phyloP scores from a whole-genome alignment of 768 basidiomycete genomes.

The Thelephora aurantiotincta region DNA sequence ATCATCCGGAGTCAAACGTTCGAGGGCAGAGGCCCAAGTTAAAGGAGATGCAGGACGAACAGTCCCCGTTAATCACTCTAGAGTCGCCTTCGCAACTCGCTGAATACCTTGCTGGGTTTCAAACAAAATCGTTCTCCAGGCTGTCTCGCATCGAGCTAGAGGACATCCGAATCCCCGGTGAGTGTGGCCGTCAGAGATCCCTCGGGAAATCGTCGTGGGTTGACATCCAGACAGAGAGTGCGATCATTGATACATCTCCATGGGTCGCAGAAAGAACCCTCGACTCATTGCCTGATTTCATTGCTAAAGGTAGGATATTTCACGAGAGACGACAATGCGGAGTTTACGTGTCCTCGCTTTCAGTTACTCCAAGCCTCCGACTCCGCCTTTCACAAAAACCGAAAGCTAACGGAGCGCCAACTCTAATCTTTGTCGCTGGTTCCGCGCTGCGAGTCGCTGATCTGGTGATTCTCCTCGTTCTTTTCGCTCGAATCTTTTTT shows the following conservation, averaged over 20 bases:
- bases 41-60: slow-evolving; percentile 27
- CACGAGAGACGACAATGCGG: not conserved
- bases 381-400: slow-evolving; percentile 62
- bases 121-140: slow-evolving; percentile 54
- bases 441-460: slow-evolving; percentile 93
- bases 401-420: slow-evolving; percentile 73
- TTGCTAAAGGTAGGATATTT: slow-evolving; percentile 40
- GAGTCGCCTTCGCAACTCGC: slow-evolving; percentile 44
- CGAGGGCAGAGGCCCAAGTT: slow-evolving; percentile 46
- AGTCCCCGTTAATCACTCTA: slow-evolving; percentile 32
- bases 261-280: slow-evolving; percentile 64
- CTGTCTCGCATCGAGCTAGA: slow-evolving; percentile 67
- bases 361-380: slow-evolving; percentile 55
- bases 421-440: slow-evolving; percentile 69
- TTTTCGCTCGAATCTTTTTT: not conserved
- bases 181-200: slow-evolving; percentile 16
- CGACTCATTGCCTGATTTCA: slow-evolving; percentile 61
- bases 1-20: not conserved
- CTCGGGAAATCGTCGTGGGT: slow-evolving; percentile 18
- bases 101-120: slow-evolving; percentile 49
- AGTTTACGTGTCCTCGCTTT: slow-evolving; percentile 1
- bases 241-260: slow-evolving; percentile 61
- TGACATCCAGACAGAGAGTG: slow-evolving; percentile 45
- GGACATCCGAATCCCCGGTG: slow-evolving; percentile 70
- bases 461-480: slow-evolving; percentile 18